A percentile compares a stretch with the other conserved stretches of the same genome.
Evolutionary conservation across 257 asterid species (phyloP).

Genomic region (Schizonepeta tenuifolia): DNA sequence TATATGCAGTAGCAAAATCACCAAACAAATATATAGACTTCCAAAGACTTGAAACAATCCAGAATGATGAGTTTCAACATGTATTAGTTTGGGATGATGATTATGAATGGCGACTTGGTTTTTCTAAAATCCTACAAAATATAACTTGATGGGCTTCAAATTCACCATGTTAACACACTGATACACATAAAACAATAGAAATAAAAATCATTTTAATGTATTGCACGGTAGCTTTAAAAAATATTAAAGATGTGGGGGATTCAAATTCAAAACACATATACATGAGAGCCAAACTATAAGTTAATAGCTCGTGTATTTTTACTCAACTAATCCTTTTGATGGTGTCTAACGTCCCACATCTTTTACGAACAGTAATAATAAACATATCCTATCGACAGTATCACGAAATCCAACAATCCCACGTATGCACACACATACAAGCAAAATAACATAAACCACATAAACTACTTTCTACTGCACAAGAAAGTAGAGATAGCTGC

Average conservation of each 20-base stretch:
- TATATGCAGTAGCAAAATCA: neutral
- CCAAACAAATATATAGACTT: neutral
- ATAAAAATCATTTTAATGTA: neutral
- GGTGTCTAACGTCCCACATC: neutral
- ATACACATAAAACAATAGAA: neutral
- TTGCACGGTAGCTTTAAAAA: neutral
- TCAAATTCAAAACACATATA: neutral
- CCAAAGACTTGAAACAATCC: neutral
- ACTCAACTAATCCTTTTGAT: slow-evolving; percentile 2
- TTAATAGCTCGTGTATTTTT: slow-evolving; percentile 2
- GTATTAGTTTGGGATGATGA: no score
- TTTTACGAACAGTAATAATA: neutral
- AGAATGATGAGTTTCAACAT: neutral
- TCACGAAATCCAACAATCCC: neutral
- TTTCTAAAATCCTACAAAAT: neutral
- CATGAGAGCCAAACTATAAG: slow-evolving; percentile 1
- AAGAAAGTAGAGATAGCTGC: neutral
- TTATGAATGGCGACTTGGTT: neutral
- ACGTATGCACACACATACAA: neutral
- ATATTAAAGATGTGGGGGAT: neutral
- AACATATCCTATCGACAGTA: neutral
- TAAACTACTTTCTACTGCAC: neutral
- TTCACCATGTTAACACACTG: neutral
- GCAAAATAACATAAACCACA: neutral
- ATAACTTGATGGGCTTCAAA: neutral